Percentiles rank a stretch among this genome's conserved stretches.
Evolutionary conservation across 108 stramenopile species (phyloP).

Genomic region (Aurantiochytrium sp.): DNA sequence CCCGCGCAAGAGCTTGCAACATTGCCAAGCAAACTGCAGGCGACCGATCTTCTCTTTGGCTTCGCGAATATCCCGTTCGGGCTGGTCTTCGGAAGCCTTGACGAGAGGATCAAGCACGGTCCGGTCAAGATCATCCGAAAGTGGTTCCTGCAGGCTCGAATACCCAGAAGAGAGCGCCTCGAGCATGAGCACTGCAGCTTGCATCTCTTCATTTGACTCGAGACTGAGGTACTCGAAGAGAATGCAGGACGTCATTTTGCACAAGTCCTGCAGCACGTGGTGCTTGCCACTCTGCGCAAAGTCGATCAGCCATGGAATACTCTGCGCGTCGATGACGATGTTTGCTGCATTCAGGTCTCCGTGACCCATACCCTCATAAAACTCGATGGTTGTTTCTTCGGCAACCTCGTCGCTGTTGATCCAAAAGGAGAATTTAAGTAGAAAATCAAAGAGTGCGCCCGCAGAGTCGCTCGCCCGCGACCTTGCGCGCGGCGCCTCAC

Average conservation of each 20-base stretch:
- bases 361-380: neutral
- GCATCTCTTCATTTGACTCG: neutral
- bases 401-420: neutral
- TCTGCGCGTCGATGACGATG: neutral
- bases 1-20: neutral
- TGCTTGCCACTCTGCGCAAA: neutral
- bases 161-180: neutral
- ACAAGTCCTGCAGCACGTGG: neutral
- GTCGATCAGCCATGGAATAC: neutral
- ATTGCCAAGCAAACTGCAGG: neutral
- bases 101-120: neutral
- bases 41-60: neutral
- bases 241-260: neutral
- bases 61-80: neutral
- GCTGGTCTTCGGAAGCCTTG: neutral
- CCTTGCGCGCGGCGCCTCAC: neutral
- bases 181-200: neutral
- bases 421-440: neutral
- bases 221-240: neutral
- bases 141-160: neutral
- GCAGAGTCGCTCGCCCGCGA: neutral
- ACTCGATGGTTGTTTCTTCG: neutral
- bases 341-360: constrained; percentile 3
- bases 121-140: neutral
- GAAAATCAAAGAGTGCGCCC: neutral